Conservation (phyloP, 2,329 filamentous ascomycete genomes). For the Epichloe coenophiala region DNA sequence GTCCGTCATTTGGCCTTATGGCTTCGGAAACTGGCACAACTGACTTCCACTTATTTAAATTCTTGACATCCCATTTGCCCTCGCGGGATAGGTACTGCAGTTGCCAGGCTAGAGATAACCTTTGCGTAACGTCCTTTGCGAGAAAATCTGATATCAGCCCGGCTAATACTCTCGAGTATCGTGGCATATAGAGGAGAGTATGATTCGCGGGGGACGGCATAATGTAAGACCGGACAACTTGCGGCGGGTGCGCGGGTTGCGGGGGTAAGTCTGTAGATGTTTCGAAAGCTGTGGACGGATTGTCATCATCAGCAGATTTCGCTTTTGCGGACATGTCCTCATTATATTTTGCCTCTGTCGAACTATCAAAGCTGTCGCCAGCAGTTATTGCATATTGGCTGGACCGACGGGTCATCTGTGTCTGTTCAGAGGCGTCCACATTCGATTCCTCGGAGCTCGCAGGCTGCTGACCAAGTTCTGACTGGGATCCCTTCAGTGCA, state of each 20-base stretch:
- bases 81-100: constrained; percentile 76
- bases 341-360: neutral
- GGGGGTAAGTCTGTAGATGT: constrained; percentile 23
- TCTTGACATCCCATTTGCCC: constrained; percentile 98
- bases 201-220: constrained; percentile 66
- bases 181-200: constrained; percentile 68
- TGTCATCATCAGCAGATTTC: constrained; percentile 25
- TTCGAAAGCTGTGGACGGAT: constrained; percentile 34
- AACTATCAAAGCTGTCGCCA: neutral
- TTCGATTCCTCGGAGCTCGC: neutral
- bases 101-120: constrained; percentile 80
- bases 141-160: constrained; percentile 78
- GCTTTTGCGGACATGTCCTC: constrained; percentile 4
- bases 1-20: constrained; percentile 41
- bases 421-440: neutral
- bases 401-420: neutral
- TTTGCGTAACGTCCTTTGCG: constrained; percentile 56
- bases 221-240: constrained; percentile 52
- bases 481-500: constrained; percentile 19
- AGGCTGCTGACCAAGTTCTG: constrained; percentile 12
- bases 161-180: constrained; percentile 61
- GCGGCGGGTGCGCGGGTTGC: constrained; percentile 33
- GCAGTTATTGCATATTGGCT: neutral
- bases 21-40: constrained; percentile 64
- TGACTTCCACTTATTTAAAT: constrained; percentile 79